Evolutionary conservation across 2,329 filamentous ascomycete species (phyloP).

Genomic region (Ophiostoma sp.): DNA sequence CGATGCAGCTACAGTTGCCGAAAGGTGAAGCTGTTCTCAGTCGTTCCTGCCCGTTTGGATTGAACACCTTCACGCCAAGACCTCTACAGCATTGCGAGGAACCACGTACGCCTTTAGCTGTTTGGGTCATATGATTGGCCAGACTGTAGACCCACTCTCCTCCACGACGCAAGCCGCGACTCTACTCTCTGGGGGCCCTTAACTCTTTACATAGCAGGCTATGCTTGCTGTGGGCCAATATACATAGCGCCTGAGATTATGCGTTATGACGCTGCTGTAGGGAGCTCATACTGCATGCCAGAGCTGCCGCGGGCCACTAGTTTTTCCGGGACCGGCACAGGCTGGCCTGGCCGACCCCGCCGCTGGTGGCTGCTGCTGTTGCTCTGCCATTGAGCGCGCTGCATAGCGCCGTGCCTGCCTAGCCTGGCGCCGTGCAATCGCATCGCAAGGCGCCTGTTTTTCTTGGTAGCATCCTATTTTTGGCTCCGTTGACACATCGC

Average conservation of each 20-base stretch:
- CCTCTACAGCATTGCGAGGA: constrained; percentile 15
- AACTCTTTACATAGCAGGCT: background rate
- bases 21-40: constrained; percentile 21
- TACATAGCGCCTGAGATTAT: background rate
- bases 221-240: background rate
- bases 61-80: constrained; percentile 15
- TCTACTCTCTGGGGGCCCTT: background rate
- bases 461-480: constrained; percentile 5
- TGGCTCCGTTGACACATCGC: constrained; percentile 17
- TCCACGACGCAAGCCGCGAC: constrained; percentile 10
- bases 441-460: constrained; percentile 17
- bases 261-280: background rate
- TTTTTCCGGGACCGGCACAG: constrained; percentile 23
- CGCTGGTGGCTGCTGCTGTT: constrained; percentile 11
- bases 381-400: constrained; percentile 18
- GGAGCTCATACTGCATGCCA: background rate
- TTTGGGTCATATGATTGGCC: constrained; percentile 22
- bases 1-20: constrained; percentile 13
- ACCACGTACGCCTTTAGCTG: constrained; percentile 28
- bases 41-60: constrained; percentile 10
- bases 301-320: constrained; percentile 16
- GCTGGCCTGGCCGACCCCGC: constrained; percentile 17
- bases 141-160: background rate
- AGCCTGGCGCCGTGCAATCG: constrained; percentile 15
- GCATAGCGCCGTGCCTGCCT: constrained; percentile 16